Conservation (phyloP, 306 rosid genomes). For the Casuarina glauca region DNA sequence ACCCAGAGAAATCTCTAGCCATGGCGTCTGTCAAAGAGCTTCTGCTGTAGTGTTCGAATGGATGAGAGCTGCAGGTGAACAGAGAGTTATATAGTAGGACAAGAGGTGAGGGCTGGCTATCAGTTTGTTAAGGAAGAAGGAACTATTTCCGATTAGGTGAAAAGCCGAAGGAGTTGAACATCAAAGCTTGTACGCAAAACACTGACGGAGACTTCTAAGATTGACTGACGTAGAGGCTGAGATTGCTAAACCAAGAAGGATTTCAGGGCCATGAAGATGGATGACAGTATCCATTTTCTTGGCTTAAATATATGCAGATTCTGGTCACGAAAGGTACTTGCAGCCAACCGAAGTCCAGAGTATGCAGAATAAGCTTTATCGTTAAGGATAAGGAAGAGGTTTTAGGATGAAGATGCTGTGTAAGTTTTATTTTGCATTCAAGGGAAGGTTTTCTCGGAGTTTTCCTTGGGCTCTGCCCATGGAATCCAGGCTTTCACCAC, state of each 20-base stretch:
- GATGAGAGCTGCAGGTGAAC: slow-evolving; percentile 31
- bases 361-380: slow-evolving; percentile 37
- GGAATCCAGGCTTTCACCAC: slow-evolving; percentile 15
- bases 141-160: slow-evolving; percentile 36
- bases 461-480: no score
- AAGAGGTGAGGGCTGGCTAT: slow-evolving; percentile 20
- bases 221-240: slow-evolving; percentile 70
- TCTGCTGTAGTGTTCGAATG: slow-evolving; percentile 7
- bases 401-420: slow-evolving; percentile 2
- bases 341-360: slow-evolving; percentile 28
- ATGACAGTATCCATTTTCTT: slow-evolving; percentile 10
- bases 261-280: slow-evolving; percentile 4
- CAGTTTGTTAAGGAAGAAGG: slow-evolving; percentile 27
- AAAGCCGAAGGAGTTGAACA: slow-evolving; percentile 36
- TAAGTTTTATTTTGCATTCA: neutral
- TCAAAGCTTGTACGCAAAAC: slow-evolving; percentile 66
- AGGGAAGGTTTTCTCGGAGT: neutral
- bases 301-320: neutral
- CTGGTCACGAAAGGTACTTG: slow-evolving; percentile 20
- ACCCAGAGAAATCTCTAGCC: slow-evolving; percentile 26
- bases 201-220: slow-evolving; percentile 55
- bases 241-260: slow-evolving; percentile 44
- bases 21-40: slow-evolving; percentile 35
- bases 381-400: slow-evolving; percentile 42
- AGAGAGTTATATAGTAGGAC: slow-evolving; percentile 31